These are phyloP conservation scores for Bathelium albidoporum DNA, from an alignment of 495 filamentous ascomycete species.

Conservation along the genomic window DNA sequence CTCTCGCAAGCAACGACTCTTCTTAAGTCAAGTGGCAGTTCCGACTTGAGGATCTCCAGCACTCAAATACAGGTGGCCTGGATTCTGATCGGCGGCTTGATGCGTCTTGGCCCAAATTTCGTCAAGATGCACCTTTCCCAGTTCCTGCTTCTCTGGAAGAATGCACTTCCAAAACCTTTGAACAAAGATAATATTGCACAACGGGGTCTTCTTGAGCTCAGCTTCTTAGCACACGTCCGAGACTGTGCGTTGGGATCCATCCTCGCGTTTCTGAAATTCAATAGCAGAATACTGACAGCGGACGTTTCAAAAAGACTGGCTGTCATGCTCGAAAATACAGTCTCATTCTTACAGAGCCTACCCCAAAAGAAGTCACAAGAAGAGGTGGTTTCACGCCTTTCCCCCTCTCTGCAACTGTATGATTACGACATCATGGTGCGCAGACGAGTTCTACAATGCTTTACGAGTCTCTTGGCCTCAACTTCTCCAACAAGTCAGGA, in stretches of 20 bases:
- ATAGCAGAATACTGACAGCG: constrained; percentile 78
- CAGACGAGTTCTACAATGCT: constrained; percentile 86
- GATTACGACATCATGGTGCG: constrained; percentile 91
- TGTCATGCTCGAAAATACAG: constrained; percentile 90
- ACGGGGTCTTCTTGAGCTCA: constrained; percentile 72
- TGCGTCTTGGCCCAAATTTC: constrained; percentile 95
- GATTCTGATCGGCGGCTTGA: constrained; percentile 92
- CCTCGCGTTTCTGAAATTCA: constrained; percentile 86
- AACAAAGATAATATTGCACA: constrained; percentile 78
- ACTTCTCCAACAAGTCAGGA: constrained; percentile 74
- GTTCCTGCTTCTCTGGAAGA: constrained; percentile 93
- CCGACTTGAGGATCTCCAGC: constrained; percentile 80
- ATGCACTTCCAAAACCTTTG: constrained; percentile 87
- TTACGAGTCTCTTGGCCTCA: constrained; percentile 77
- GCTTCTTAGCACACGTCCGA: constrained; percentile 86
- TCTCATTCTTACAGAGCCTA: constrained; percentile 71
- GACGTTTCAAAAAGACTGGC: constrained; percentile 92
- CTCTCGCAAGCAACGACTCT: constrained; percentile 84
- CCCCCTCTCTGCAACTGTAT: constrained; percentile 76
- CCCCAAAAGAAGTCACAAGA: constrained; percentile 79
- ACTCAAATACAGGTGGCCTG: constrained; percentile 97
- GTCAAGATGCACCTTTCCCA: constrained; percentile 98
- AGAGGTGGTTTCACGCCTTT: constrained; percentile 75
- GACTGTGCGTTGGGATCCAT: constrained; percentile 92
- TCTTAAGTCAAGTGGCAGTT: constrained; percentile 84